These are phyloP conservation scores for Leccinum pellstonianum DNA, from an alignment of 768 basidiomycete genomes.

Conservation along the genomic window DNA sequence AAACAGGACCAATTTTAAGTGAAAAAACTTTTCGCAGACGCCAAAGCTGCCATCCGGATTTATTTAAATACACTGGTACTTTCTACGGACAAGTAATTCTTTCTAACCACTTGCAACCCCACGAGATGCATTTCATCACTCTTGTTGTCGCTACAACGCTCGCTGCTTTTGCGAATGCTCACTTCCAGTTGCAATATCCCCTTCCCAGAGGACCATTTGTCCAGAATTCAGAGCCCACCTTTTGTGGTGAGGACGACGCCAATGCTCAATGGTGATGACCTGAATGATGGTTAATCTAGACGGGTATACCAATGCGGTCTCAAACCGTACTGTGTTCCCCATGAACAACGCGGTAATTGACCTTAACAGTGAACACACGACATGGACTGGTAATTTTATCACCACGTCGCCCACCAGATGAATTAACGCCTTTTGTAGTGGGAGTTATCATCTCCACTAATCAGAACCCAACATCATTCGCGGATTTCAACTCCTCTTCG, in stretches of 20 bases:
- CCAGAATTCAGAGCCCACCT: conserved; percentile 52
- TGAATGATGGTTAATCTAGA: conserved; percentile 40
- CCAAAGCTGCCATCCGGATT: neutral
- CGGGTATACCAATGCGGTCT: conserved; percentile 53
- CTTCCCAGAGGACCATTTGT: conserved; percentile 68
- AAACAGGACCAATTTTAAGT: conserved; percentile 23
- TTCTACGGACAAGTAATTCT: neutral
- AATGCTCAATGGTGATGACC: neutral
- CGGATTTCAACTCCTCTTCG: conserved; percentile 53
- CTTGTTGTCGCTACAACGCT: conserved; percentile 38
- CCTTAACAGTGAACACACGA: conserved; percentile 63
- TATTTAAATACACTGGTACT: conserved; percentile 7
- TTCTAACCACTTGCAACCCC: neutral
- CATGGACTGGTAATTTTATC: conserved; percentile 49
- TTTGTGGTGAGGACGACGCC: conserved; percentile 57
- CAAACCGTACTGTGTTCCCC: conserved; percentile 68
- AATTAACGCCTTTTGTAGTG: conserved; percentile 33
- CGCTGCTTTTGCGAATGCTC: conserved; percentile 52
- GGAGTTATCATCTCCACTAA: conserved; percentile 54
- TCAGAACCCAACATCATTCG: conserved; percentile 60
- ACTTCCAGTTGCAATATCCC: conserved; percentile 82
- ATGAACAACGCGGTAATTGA: conserved; percentile 58
- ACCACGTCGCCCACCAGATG: neutral
- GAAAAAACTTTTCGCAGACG: conserved; percentile 20
- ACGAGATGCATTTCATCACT: conserved; percentile 36